Base-by-base conservation (phyloP, 441 rosid species). In the Erodium moschatum region DNA sequence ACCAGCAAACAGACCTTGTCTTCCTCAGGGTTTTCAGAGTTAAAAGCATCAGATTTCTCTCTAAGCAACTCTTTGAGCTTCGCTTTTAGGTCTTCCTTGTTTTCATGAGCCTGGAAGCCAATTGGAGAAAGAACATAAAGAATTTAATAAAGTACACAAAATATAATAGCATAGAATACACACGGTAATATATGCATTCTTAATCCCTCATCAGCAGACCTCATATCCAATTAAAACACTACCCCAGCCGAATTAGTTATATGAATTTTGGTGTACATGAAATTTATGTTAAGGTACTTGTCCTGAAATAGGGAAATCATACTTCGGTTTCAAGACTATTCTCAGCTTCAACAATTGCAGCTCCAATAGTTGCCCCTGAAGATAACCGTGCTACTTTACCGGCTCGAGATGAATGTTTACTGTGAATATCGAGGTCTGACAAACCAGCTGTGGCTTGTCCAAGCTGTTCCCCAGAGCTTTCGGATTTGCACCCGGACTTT, bases 291-390 rank as follows among this genome's bases (percentile, higher is more conserved):
- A 38, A 38, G 42, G 42, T 38, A 31, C 35, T 31, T 38, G 42
- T 38, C 42, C 10, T 38, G 42, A 38, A 38, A 38, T 38, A 38
- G 9, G 42, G 9, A 79, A 80, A 80, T 86, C 92, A 76, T 91
- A 91, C 99, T 74, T 94, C 97, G 77, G 65, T 79, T 82, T 87
- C 92, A 79, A 86, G 79, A 81, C 72, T 75, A 75, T 78, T 77
- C 76, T 89, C 91, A 72, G 88, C 87, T 80, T 94, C 90, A 77
- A 87, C 91, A 81, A 84, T 85, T 52, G 87, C 91, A 79, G 94
- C 94, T 80, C 89, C 91, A 60, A 82, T 75, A 73, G 76, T 82
- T 67, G 86, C 83, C 69, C 78, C 85, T 73, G 89, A 81, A 75
- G 92, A 85, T 68, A 74, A 64, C 40, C 84, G 76, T 48, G 83